Evolutionary conservation across 306 rosid genomes (phyloP), one percentile per base, ranked within the genome.

Genomic region (Abrus precatorius): DNA sequence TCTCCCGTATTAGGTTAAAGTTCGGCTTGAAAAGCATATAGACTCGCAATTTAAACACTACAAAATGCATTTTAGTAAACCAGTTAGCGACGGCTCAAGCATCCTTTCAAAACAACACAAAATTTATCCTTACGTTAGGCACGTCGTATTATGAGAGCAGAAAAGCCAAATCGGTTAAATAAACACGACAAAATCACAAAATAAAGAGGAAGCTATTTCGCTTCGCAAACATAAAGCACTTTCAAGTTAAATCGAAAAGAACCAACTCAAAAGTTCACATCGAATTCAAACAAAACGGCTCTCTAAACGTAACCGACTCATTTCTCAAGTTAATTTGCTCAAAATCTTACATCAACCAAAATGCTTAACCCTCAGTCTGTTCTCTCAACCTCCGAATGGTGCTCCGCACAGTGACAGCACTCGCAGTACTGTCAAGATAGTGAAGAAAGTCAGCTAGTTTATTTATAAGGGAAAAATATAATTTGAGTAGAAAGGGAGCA

Each of bases 321-420:
- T 27, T 55, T 75, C 33, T 28, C 7, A 36, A 59, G 64, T 48
- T 36, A 33, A 65, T 52, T 64, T 27, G 60, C 14, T 49, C 62
- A 74, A 76, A 80, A 75, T 43, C 72, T 13, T 72, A n/a, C 32
- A 38, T 33, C 38, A 12, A 61, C 41, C 82, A 69, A 59, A 52
- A 79, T 45, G 72, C 79, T 86, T 71, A 92, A 85, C 93, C 49
- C 89, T 92, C 97, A 12, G 97, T 91, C 81, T 91, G 96, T 80
- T 93, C 97, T 85, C 92, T 88, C 86, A 91, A 82, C 88, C 97
- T 89, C 53, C 96, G 70, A 61, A 91, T 89, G 66, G 97, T 93
- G 86, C 97, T 91, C 83, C 96, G 80, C 8, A 89, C 97, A 9
- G 97, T 92, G 74, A 89, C 96, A 7, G 94, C 97, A 83, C 88